Percentiles rank a stretch among this genome's conserved stretches.
Evolutionary conservation across 306 rosid genomes (phyloP).

Genomic region (Inga oerstediana): DNA sequence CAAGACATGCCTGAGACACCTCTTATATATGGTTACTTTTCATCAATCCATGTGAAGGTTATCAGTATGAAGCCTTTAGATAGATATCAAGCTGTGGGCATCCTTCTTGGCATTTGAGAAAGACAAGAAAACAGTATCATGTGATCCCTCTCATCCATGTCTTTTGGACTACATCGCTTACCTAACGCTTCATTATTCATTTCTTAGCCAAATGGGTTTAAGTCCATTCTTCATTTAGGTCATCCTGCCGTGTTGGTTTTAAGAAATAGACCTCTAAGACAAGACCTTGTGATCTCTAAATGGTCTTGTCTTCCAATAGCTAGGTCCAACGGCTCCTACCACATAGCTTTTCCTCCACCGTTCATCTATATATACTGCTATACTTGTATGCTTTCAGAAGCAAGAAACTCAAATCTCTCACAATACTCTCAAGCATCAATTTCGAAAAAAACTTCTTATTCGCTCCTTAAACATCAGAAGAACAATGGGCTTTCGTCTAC

Average conservation of each 20-base stretch:
- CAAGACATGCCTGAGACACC: background rate
- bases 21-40: background rate
- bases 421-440: background rate
- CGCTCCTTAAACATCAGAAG: background rate
- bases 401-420: background rate
- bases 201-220: background rate
- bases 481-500: slow-evolving; percentile 32
- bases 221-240: background rate
- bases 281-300: background rate
- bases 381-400: background rate
- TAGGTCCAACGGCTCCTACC: background rate
- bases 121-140: background rate
- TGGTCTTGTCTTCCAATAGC: background rate
- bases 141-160: background rate
- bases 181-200: background rate
- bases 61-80: background rate
- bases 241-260: background rate
- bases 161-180: background rate
- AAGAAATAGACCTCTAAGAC: background rate
- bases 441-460: background rate
- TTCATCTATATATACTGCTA: background rate
- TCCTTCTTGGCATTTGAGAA: background rate
- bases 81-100: background rate
- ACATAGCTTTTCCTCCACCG: background rate
- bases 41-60: background rate